phyloP scores from a whole-genome alignment of 768 basidiomycete species.

The Leccinum boreale region DNA sequence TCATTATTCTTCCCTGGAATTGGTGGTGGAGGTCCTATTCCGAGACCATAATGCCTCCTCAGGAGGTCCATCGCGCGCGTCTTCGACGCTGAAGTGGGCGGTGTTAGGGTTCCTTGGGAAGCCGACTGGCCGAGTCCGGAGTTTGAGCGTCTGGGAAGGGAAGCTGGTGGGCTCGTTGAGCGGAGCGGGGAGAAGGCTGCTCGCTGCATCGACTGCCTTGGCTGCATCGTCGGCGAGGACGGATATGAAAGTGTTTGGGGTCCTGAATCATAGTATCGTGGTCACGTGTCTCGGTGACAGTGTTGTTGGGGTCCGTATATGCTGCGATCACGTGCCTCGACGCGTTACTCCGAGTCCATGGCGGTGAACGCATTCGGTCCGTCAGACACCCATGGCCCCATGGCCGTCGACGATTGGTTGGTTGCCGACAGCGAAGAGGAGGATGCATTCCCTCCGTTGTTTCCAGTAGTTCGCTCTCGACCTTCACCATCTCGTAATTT shows the following conservation, averaged over 20 bases:
- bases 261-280: too few species aligned
- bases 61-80: slow-evolving; percentile 71
- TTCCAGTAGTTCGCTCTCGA: background rate
- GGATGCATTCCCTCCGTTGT: background rate
- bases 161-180: slow-evolving; percentile 35
- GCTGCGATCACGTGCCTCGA: slow-evolving; percentile 27
- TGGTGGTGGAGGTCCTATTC: slow-evolving; percentile 67
- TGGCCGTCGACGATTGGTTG: slow-evolving; percentile 37
- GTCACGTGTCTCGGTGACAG: background rate
- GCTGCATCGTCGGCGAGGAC: slow-evolving; percentile 14
- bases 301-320: background rate
- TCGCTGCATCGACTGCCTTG: slow-evolving; percentile 29
- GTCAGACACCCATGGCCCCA: slow-evolving; percentile 11
- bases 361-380: background rate
- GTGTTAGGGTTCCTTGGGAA: slow-evolving; percentile 22
- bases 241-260: background rate
- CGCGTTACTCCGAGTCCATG: background rate
- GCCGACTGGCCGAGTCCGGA: slow-evolving; percentile 20
- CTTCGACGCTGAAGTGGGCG: slow-evolving; percentile 38
- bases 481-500: background rate
- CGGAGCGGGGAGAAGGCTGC: slow-evolving; percentile 46
- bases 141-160: slow-evolving; percentile 13
- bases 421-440: slow-evolving; percentile 50
- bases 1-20: slow-evolving; percentile 55
- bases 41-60: slow-evolving; percentile 85